Base-by-base conservation (phyloP, 2,329 filamentous ascomycete species). In the Hypomyces perniciosus region DNA sequence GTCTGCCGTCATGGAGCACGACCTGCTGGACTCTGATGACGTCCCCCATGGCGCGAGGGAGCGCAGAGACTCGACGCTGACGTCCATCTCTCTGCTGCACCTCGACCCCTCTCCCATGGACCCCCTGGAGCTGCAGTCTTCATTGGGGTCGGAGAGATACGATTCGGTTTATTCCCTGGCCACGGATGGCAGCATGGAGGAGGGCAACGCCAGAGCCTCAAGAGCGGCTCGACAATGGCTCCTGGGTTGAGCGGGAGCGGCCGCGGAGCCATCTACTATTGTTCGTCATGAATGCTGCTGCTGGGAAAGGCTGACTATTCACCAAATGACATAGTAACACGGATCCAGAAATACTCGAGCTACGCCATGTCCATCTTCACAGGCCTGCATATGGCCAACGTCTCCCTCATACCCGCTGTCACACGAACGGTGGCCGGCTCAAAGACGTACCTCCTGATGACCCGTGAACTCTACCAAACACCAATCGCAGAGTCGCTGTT, bases 391-490 rank as follows among this genome's bases (percentile, higher is more conserved):
- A 74, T 93, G 55, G 77, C 84, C 61, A 95, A 91, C 61, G 92
- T 89, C 31, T 88, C 88, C 6, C 67, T 95, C 40, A 85, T 95
- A 57, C 90, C 90, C 0, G 80, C 93, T 34, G 60, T 84, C 45
- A 89, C 87, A 38, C 80, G 77, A 51, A 89, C 86, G 42, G 80
- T 93, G 6, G 73, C 85, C 7, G 79, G 83, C 47, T 87, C 87
- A 54, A 91, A 96, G 65, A 84, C 83, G 45, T 95, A 90, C 68
- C 83, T 97, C 44, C 85, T 97, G 57, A 88, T 96, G 67, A 91
- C 90, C 29, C 83, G 92, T 54, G 91, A 95, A 44, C 84, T 93
- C 67, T 97, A 97, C 73, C 92, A 96, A 68, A 91, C 89, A 1
- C 78, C 85, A 2, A 73, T 88, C 12, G 77, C 86, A 46, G 91